phyloP scores from a whole-genome alignment of 2,329 filamentous ascomycete species.

The Cercospora sojina region DNA sequence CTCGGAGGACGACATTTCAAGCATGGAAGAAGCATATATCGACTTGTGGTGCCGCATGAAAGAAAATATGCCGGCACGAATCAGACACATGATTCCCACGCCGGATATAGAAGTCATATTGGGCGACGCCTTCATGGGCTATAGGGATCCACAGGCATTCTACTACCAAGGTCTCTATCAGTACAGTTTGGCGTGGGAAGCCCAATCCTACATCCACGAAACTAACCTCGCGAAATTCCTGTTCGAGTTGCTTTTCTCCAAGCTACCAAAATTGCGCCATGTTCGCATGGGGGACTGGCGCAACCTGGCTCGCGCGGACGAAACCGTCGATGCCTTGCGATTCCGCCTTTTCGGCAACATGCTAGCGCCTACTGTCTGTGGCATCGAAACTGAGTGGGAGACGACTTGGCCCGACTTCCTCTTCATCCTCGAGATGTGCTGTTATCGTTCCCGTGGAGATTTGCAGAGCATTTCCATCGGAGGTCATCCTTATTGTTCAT shows the following conservation, averaged over 20 bases:
- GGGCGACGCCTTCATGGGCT: neutral
- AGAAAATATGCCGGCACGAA: neutral
- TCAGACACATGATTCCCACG: neutral
- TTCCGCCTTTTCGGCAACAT: neutral
- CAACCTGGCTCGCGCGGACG: neutral
- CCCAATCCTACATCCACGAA: neutral
- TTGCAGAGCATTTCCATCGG: neutral
- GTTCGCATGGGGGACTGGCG: neutral
- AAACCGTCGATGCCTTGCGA: neutral
- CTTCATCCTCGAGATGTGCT: constrained; percentile 7
- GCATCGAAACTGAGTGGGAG: neutral
- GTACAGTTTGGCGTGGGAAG: neutral
- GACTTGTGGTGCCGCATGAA: neutral
- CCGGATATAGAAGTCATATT: neutral
- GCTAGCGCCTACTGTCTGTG: neutral
- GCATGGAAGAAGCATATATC: neutral
- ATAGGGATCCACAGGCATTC: neutral
- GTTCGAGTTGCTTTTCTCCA: neutral
- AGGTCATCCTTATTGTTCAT: neutral
- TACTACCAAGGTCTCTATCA: neutral
- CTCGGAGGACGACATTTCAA: neutral
- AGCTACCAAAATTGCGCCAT: neutral
- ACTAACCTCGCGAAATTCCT: neutral
- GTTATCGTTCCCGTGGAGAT: neutral
- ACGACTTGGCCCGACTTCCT: neutral